Base-by-base conservation (phyloP, 1,284 basidiomycete genomes). In the Leccinum subatratum region DNA sequence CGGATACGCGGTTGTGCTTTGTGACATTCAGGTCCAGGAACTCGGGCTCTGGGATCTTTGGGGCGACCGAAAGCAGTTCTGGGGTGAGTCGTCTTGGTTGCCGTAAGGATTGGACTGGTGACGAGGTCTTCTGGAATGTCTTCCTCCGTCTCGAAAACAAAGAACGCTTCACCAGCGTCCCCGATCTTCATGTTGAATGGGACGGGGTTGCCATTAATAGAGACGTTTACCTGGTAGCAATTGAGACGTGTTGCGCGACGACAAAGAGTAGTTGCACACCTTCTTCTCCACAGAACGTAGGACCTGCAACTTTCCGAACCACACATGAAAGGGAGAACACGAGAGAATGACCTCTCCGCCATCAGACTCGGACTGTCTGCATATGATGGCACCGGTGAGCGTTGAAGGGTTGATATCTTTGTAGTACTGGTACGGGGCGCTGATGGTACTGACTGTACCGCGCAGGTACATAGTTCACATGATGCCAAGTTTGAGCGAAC, bases 181-280 rank as follows among this genome's bases (percentile, higher is more conserved):
- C 95, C 95, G 70, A 99, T 96, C 83, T 99, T 99, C 97, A 99
- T 99, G 75, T 86, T 87, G 77, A 95, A 99, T 2, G 96, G 96
- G 63, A 95, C 89, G 11, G 85, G 84, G 67, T 85, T 82, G 45
- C 91, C 91, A 77, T 95, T 95, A 73, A 96, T 86, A 63, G 86
- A 85, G 34, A 96, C 85, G 68, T 89, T 92, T 66, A 96, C 94
- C 90, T 92, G 25, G 7, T 20, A 3, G 9, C 5, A 3, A 30
- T 51, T 14, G 63, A 0, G 20, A 63, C 16, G 28, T n/a, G 65
- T 18, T n/a, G 42, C 25, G 30, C 6, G 3, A 42, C 25, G 51
- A 61, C 37, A 11, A 61, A 39, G 58, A 37, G 51, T 6, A 18
- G 5, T 1, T 25, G 71, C 74, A 68, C 73, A 91, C 93, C 83